Evolutionary conservation across 306 rosid species (phyloP), one percentile per base, ranked within the genome.

Genomic region (Inga laurina): DNA sequence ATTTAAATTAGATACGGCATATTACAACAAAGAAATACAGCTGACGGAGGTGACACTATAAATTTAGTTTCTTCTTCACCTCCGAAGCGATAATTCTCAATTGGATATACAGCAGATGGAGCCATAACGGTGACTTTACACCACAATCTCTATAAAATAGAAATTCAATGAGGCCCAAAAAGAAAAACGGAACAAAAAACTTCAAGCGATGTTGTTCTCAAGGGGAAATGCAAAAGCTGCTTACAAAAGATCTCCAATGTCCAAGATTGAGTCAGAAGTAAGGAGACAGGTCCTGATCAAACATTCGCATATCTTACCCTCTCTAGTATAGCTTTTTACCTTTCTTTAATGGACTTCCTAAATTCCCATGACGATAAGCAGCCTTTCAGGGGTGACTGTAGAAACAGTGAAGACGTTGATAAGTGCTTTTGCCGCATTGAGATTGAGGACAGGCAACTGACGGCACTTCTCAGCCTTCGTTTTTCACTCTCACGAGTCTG

Each of bases 391-490:
- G 99, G 99, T 32, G 99, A 96, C 83, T 91, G 98, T 72, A 96
- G 91, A 89, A 92, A 91, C 78, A 94, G 76, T 35, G 99, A 96
- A 65, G 95, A 91, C 0, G 94, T 90, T 2, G 98, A 94, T 59
- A 94, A 74, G 70, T 96, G 99, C 95, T 89, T 94, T 89, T 96
- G 99, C 72, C 97, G 90, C 97, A 82, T 90, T 34, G 98, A 96
- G 85, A 96, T 92, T 0, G 99, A 92, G 10, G 99, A 94, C 86
- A 94, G 69, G 88, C 95, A 89, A 79, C 88, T 88, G 89, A 91
- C 89, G 24, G 85, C 75, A 82, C 89, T 86, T 81, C 91, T 82
- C 81, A 96, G 90, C 84, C 92, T 91, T 77, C 86, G 92, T 87
- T 91, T 94, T 87, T 92, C 98, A 52, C 88, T 92, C 30, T 92